Conservation (phyloP, 306 rosid genomes). For the Neltuma alba region DNA sequence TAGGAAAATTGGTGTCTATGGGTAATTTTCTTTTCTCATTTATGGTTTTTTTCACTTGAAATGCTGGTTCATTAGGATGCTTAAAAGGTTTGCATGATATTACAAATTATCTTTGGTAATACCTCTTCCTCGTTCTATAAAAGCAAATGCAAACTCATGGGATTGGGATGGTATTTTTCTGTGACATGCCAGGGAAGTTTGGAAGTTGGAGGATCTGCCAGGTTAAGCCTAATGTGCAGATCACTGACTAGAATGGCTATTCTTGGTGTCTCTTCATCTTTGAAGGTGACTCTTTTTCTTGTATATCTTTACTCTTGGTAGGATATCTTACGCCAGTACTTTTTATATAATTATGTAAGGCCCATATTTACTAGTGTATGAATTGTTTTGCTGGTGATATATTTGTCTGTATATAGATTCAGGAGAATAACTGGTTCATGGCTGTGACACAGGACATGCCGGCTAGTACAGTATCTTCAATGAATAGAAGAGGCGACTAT, state of each 20-base stretch:
- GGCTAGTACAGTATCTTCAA: conserved; percentile 53
- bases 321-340: conserved; percentile 23
- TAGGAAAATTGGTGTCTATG: background rate
- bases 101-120: conserved; percentile 22
- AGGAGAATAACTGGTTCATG: conserved; percentile 35
- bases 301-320: conserved; percentile 24
- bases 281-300: conserved; percentile 54
- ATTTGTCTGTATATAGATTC: conserved; percentile 23
- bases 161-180: conserved; percentile 42
- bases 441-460: conserved; percentile 56
- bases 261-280: conserved; percentile 67
- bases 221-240: conserved; percentile 50
- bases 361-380: conserved; percentile 12
- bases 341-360: conserved; percentile 15
- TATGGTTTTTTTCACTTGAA: background rate
- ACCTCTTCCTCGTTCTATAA: conserved; percentile 21
- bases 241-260: conserved; percentile 79
- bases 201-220: conserved; percentile 48
- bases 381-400: conserved; percentile 28
- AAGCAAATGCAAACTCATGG: conserved; percentile 32
- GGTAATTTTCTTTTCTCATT: background rate
- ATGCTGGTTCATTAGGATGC: background rate
- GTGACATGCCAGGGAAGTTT: conserved; percentile 58
- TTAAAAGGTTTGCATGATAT: background rate
- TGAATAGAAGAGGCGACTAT: conserved; percentile 74